A percentile compares a stretch with the other conserved stretches of the same genome.
Conservation (phyloP, 306 rosid species). For the Quercus alba region DNA sequence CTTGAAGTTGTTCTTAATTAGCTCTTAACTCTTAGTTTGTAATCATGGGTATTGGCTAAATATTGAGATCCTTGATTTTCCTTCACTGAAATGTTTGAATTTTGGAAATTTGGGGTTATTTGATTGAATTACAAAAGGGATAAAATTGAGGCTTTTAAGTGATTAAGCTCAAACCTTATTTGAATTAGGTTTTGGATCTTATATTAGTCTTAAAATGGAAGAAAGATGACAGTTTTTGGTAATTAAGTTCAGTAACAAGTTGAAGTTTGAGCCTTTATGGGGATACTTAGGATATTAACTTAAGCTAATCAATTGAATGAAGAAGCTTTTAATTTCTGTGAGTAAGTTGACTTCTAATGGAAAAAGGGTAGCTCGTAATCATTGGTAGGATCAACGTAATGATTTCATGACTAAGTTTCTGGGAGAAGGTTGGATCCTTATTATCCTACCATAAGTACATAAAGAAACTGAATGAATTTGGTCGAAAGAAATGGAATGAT, state of each 20-base stretch:
- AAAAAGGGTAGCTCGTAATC: neutral
- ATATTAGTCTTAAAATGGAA: neutral
- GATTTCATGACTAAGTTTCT: neutral
- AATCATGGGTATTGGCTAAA: neutral
- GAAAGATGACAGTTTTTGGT: neutral
- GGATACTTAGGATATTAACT: neutral
- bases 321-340: neutral
- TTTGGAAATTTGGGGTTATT: constrained; percentile 17
- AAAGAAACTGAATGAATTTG: neutral
- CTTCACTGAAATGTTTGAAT: neutral
- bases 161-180: neutral
- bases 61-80: neutral
- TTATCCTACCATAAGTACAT: neutral
- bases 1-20: neutral
- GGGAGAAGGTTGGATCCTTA: neutral
- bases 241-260: neutral
- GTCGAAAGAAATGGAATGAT: neutral
- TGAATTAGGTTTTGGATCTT: constrained; percentile 11
- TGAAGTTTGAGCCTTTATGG: neutral
- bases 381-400: neutral
- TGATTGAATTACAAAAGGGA: neutral
- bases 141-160: neutral
- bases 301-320: neutral
- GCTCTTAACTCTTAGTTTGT: neutral
- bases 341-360: constrained; percentile 7